Evolutionary conservation across 176 grass and related monocot species (phyloP), one percentile per base, ranked within the genome.

Genomic region (Rhynchospora pubera): DNA sequence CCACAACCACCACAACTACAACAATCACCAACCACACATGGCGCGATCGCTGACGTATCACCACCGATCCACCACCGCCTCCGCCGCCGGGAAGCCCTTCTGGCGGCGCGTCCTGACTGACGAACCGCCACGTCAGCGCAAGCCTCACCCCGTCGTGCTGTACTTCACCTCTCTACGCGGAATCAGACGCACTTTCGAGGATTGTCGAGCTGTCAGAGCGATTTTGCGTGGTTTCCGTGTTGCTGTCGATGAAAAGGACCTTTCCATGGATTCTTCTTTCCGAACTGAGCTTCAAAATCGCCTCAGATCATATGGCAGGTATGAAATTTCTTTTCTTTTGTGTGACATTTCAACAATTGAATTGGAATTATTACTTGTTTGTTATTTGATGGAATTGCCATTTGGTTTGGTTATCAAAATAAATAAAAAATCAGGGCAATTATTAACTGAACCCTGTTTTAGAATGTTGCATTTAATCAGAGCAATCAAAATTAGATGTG

Each of bases 111-210:
- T 89, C 52, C 60, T 87, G 13, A 21, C 84, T 0, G 92, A 92
- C 16, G 94, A 90, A 39, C 76, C 89, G 16, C 84, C 79, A 12
- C 85, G 83, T 61, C 68, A 82, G 14, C 79, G 79, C 21, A 65
- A 84, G 78, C 90, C 91, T 70, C 86, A 94, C 77, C 80, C 83
- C 47, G 89, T 98, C 87, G 95, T 98, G 50, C 86, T 98, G 19
- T 98, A 93, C 83, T 88, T 83, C 67, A 98, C 95, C 47, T 94
- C 95, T 62, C 90, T 97, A 82, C 91, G 94, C 47, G 89, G 94
- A 11, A 86, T 97, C 75, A 90, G 94, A 45, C 90, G 88, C 80
- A 97, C 94, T 68, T 91, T 91, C 88, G 67, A 91, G 14, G 94
- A 97, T 82, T 97, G 94, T 84, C 82, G 83, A 42, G 52, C 92